Base-by-base conservation (phyloP, 208 protist genomes). In the Crithidia fasciculata region DNA sequence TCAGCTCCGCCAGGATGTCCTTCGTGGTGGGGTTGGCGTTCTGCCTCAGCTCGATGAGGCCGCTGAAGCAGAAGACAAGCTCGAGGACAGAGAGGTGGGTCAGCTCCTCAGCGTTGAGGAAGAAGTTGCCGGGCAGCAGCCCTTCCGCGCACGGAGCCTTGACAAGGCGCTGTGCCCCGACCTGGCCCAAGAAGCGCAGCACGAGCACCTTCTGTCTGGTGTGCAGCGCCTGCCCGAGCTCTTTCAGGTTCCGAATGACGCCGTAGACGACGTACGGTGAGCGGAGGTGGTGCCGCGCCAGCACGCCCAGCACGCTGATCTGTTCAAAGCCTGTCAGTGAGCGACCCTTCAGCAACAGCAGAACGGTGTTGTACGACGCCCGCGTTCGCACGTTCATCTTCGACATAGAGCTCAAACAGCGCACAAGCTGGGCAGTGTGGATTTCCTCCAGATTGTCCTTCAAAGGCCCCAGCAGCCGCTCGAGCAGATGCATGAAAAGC, bases 331-430 rank as follows among this genome's bases (percentile, higher is more conserved):
- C 63, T 12, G 76, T 83, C 52, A 93, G 58, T 10, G 67, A 36
- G 39, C 85, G 82, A 12, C 64, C 54, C 52, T 86, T 75, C 41
- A 91, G 50, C 37, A 63, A 45, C 19, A 67, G 52, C 47, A 93
- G 45, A 12, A 90, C 74, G 0, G 43, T n/a, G 36, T 80, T 81
- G 76, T 90, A 93, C 16, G 68, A 58, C 37, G 71, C 44, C 55
- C 82, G 83, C 15, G 66, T 58, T 5, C 82, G 78, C 5, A 89
- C 67, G 47, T 64, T 66, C 56, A 91, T 65, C 75, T 83, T 87
- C 39, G 88, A 89, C 49, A 93, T 52, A 28, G 82, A 83, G 1
- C 57, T 80, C 45, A 93, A 61, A 69, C 89, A 93, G 61, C 88
- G 88, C 18, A 82, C 76, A 8, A 93, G 79, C 43, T 76, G 55